Percentiles rank a stretch among this genome's conserved stretches.
Evolutionary conservation across 345 rosid species (phyloP).

Genomic region (Streptanthus diversifolius): DNA sequence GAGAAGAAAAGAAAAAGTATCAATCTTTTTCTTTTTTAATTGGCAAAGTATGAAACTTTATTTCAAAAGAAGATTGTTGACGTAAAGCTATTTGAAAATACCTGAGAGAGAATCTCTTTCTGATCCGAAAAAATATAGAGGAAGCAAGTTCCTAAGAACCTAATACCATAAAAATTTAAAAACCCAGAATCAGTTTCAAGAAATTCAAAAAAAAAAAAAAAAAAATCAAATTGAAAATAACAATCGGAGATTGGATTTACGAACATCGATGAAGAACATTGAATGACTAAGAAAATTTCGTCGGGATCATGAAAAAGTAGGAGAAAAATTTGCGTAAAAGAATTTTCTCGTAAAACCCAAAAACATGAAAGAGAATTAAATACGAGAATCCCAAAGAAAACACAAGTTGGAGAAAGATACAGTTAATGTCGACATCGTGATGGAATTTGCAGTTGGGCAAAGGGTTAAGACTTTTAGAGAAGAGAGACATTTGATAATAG

Average conservation of each 20-base stretch:
- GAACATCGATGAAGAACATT: conserved; percentile 35
- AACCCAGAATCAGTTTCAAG: neutral
- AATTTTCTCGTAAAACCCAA: neutral
- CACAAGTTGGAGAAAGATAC: conserved; percentile 18
- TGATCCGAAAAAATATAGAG: conserved; percentile 31
- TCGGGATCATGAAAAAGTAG: conserved; percentile 22
- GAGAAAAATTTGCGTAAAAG: neutral
- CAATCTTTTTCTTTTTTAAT: neutral
- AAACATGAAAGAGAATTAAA: neutral
- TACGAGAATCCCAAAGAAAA: neutral
- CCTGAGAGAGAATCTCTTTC: conserved; percentile 41
- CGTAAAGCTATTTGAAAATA: conserved; percentile 16
- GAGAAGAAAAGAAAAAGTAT: neutral
- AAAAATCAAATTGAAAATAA: neutral
- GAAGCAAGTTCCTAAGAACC: conserved; percentile 42
- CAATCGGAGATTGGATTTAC: neutral
- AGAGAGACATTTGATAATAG: neutral
- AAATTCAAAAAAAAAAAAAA: neutral
- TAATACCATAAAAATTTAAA: neutral
- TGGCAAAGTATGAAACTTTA: neutral
- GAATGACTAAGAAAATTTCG: neutral
- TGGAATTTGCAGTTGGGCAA: conserved; percentile 12
- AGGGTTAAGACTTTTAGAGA: neutral
- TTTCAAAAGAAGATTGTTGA: neutral
- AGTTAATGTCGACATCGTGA: conserved; percentile 33